Evolutionary conservation across 805 yeast genomes (phyloP), one percentile per base, ranked within the genome.

Genomic region (Ogataea wickerhamii): DNA sequence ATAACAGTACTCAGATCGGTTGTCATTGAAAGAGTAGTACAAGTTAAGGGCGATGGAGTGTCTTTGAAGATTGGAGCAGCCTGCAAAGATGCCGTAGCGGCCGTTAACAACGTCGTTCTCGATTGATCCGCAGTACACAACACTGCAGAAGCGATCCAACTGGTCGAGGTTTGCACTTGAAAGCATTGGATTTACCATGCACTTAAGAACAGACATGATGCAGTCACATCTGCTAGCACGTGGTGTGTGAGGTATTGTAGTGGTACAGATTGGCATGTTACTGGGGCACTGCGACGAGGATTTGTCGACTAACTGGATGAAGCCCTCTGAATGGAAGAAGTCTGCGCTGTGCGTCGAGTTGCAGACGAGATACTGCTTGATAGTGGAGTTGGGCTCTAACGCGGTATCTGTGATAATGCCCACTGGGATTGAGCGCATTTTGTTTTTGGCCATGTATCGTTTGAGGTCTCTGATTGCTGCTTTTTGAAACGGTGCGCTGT

Each of bases 381-480:
- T n/a, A 4, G 37, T 28, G 18, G 30, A 22, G 23, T 37, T 31
- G 16, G 36, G 6, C 4, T 32, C 41, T 11, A 36, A 26, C 5
- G 16, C 18, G 12, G 18, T 20, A 4, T 12, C 4, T 8, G 46
- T n/a, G 13, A 39, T 24, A 5, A 54, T 21, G 1, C 75, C 76
- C 12, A 70, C 52, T 1, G 74, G 71, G 13, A 67, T 56, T 3
- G 43, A 20, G 35, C 71, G 51, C 47, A 61, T 62, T 4, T 53
- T 47, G 34, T 55, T 56, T 13, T 37, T 23, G 3, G 36, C 63
- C 51, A 89, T 78, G 64, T 91, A 86, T 20, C 68, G 58, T 66
- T 87, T 88, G 50, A 75, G 70, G 61, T 89, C 97, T 60, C 96
- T 78, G 40, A 88, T 72, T 6, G 95, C 93, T 6, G 96, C 94